Evolutionary conservation across 2,329 filamentous ascomycete genomes (phyloP).

Genomic region (Stagonosporopsis rhizophila): DNA sequence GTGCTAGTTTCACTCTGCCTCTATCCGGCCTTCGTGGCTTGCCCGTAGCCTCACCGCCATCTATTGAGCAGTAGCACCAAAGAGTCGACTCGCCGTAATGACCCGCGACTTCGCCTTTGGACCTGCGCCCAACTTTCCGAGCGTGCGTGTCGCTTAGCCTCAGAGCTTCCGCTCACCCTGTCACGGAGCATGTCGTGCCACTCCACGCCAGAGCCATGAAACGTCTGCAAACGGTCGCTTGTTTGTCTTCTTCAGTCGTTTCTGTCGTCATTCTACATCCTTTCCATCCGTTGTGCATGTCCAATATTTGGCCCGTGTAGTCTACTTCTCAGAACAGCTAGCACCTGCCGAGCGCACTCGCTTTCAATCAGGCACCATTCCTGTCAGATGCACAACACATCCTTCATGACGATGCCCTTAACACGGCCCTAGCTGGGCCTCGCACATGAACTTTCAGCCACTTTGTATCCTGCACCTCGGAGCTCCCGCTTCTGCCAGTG

Average conservation of each 20-base stretch:
- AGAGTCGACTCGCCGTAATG: neutral
- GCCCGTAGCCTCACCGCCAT: constrained; percentile 9
- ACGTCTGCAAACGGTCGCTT: constrained; percentile 22
- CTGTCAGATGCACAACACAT: constrained; percentile 16
- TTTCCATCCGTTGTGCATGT: constrained; percentile 17
- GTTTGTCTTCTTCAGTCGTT: constrained; percentile 6
- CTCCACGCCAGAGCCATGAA: constrained; percentile 3
- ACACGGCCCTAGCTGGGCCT: neutral
- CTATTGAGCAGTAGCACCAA: constrained; percentile 11
- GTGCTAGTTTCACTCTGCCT: constrained; percentile 9
- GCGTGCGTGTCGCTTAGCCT: constrained; percentile 5
- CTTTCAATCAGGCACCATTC: constrained; percentile 6
- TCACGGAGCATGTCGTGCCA: constrained; percentile 14
- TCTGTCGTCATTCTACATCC: constrained; percentile 12
- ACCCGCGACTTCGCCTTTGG: constrained; percentile 4
- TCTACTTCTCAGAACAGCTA: constrained; percentile 4
- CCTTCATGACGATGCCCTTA: constrained; percentile 5
- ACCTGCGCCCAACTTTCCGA: neutral
- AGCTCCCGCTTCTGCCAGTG: neutral
- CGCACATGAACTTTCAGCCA: constrained; percentile 6
- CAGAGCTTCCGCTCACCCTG: constrained; percentile 10
- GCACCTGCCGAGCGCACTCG: neutral
- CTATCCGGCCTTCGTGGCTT: constrained; percentile 9
- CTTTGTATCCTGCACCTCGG: constrained; percentile 4
- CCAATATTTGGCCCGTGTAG: constrained; percentile 6